Base-by-base conservation (phyloP, 2,329 filamentous ascomycete genomes). In the Exophiala viscosa region DNA sequence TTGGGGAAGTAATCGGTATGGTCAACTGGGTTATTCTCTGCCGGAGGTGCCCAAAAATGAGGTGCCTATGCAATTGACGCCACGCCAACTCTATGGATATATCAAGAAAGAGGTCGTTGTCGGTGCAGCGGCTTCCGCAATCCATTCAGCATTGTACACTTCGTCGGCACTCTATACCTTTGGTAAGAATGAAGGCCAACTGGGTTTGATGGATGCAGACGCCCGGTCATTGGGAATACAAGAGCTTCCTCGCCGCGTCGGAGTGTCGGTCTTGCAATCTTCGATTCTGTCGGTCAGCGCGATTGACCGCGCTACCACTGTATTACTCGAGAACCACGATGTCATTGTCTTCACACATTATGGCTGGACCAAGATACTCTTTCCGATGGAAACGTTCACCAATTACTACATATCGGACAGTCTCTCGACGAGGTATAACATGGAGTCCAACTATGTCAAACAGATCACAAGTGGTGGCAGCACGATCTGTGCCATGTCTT, bases 271-370 rank as follows among this genome's bases (percentile, higher is more conserved):
- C 1, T 88, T 93, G 64, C 81, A 77, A 49, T 82, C 83, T 2
- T 66, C 78, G 0, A 96, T 99, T 47, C 74, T 80, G 20, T 87
- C 87, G 67, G 88, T 93, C 0, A 87, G 88, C 0, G 92, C 91
- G 3, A 96, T 95, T 53, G 92, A 97, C 65, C 86, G 85, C 60
- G 93, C 93, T 5, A 96, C 93, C 0, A 85, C 86, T 1, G 87
- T 90, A 57, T 73, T 99, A 23, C 79, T 99, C 2, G 86, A 90
- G 44, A 95, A 90, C 62, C 85, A 88, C 61, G 90, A 90, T 15
- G 90, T 97, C 8, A 95, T 88, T 78, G 86, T 99, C 0, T 96
- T 99, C 63, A 92, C 90, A 1, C 95, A 95, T 61, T 97, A 95
- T 64, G 92, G 92, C 3, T 97, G 96, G 67, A 90, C 90, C n/a